Base-by-base conservation (phyloP, 2,329 filamentous ascomycete species). In the Amylocarpus encephaloides region DNA sequence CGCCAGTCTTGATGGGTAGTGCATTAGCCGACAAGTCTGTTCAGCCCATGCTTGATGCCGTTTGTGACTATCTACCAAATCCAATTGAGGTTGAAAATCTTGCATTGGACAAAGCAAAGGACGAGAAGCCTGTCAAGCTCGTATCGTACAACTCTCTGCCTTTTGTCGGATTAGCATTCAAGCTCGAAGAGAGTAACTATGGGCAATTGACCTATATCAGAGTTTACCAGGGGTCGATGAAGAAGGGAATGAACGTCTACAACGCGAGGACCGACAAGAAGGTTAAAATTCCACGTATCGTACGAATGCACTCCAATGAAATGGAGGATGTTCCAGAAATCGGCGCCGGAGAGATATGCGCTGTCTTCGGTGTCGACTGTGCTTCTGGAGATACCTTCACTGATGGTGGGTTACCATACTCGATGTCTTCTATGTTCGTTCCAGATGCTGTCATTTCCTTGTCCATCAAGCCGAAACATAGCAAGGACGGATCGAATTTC, bases 221-320 rank as follows among this genome's bases (percentile, higher is more conserved):
- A 61, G 93, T 98, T 51, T 98, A 98, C 73, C 93, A 98, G 71
- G 93, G 93, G 60, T 84, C 84, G 18, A 75, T 98, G 53, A 85
- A 77, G 68, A 97, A 95, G 77, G 88, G 91, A 44, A 79, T 85
- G 65, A 89, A 91, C 67, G 83, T 98, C 49, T 95, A 85, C 79
- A 98, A 97, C 71, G 91, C 91, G 7, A 84, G 91, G 61, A 94
- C 82, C 57, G 87, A 92, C 70, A 95, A 96, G 78, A 96, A 92
- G 75, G 86, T 98, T 67, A 91, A 94, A 71, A 85, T 98, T 51
- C 93, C 93, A 16, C 87, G 92, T 66, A 97, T 98, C 63, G 93
- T 98, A 55, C 89, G 93, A 56, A 98, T 98, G 93, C 93, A 98
- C 75, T 95, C 91, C 41, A 95, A 97, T 67, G 93, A 98, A 66